A percentile compares a stretch with the other conserved stretches of the same genome.
phyloP scores from a whole-genome alignment of 208 protist genomes.

The Ichthyophonus hoferi region DNA sequence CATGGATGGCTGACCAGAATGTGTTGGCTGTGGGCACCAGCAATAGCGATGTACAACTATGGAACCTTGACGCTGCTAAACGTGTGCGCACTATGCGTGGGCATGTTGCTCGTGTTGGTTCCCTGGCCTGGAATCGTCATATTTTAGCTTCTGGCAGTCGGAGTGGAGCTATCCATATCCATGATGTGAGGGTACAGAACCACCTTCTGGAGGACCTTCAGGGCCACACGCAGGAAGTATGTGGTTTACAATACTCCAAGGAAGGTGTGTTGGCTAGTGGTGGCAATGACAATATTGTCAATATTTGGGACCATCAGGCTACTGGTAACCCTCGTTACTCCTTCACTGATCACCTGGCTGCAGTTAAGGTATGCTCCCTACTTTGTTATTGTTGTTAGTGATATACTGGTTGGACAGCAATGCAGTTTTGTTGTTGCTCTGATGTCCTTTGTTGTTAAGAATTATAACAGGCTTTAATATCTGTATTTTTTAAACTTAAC shows the following conservation, averaged over 20 bases:
- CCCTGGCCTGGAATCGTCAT: constrained; percentile 55
- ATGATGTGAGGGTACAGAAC: constrained; percentile 59
- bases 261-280: constrained; percentile 88
- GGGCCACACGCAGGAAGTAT: constrained; percentile 81
- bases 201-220: not conserved
- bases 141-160: constrained; percentile 53
- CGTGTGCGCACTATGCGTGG: constrained; percentile 52
- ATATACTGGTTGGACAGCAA: no score
- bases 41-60: constrained; percentile 65
- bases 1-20: constrained; percentile 65
- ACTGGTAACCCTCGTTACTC: constrained; percentile 67
- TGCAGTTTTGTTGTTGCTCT: no score
- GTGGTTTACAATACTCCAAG: constrained; percentile 88
- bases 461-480: no score
- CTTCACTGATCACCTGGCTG: constrained; percentile 78
- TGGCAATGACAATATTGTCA: constrained; percentile 93
- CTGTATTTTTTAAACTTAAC: no score
- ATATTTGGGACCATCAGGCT: constrained; percentile 78
- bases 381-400: no score
- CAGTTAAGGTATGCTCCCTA: constrained; percentile 60
- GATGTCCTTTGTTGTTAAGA: no score
- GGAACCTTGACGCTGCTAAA: constrained; percentile 56
- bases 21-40: constrained; percentile 66
- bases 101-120: constrained; percentile 52
- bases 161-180: constrained; percentile 42